Percentiles rank a stretch among this genome's conserved stretches.
Conservation (phyloP, 495 filamentous ascomycete genomes). For the Chlorociboria aeruginascens region DNA sequence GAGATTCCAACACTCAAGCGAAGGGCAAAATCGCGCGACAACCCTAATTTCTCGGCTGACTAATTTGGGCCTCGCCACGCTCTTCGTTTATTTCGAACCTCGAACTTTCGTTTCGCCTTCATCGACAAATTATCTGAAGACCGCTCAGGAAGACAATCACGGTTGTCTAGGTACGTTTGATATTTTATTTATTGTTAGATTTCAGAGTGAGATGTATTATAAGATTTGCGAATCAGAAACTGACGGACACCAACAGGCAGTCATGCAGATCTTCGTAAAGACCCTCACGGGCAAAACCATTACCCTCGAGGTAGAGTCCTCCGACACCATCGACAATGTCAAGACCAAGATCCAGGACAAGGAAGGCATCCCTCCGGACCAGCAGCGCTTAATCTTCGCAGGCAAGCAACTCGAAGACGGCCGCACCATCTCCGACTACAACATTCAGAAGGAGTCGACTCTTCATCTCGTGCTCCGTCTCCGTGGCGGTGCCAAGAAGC, state of each 20-base stretch:
- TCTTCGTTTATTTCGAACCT: neutral
- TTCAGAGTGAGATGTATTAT: no score
- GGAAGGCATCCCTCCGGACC: constrained; percentile 99
- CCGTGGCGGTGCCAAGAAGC: constrained; percentile 95
- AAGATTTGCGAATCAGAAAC: no score
- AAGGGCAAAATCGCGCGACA: no score
- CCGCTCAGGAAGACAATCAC: constrained; percentile 44
- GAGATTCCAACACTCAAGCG: neutral
- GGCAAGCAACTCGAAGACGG: constrained; percentile 99
- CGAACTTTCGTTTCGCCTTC: neutral
- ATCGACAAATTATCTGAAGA: constrained; percentile 9
- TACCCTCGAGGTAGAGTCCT: constrained; percentile 99
- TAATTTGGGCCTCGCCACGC: no score
- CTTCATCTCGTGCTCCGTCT: constrained; percentile 97
- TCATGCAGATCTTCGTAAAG: constrained; percentile 99
- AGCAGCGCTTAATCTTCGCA: constrained; percentile 99
- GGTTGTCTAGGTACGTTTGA: constrained; percentile 43
- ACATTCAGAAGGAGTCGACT: constrained; percentile 99
- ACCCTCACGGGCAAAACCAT: constrained; percentile 99
- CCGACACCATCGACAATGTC: constrained; percentile 99
- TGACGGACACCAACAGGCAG: constrained; percentile 27
- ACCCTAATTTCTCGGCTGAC: no score
- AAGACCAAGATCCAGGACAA: constrained; percentile 94
- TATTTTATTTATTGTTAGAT: neutral
- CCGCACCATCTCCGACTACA: constrained; percentile 99